These are phyloP conservation scores for Penicillium sp. DNA, from an alignment of 2,329 filamentous ascomycete genomes.

Conservation along the genomic window DNA sequence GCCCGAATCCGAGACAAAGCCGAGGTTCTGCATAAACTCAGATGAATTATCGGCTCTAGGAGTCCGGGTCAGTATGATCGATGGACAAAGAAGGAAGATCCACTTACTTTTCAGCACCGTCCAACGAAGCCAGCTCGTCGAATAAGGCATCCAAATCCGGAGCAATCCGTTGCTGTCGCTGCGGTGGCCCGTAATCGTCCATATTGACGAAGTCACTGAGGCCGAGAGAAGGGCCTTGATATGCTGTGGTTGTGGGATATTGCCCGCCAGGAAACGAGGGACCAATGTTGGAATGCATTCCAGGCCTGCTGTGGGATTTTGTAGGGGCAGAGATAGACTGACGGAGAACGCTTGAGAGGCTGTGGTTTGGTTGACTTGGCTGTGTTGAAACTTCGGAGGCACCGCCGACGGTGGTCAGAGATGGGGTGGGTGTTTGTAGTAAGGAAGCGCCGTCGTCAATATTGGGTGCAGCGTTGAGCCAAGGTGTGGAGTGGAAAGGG, in stretches of 20 bases:
- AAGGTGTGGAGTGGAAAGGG: constrained; percentile 24
- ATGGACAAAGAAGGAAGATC: background rate
- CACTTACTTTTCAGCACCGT: constrained; percentile 47
- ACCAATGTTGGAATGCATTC: constrained; percentile 22
- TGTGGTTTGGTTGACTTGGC: constrained; percentile 16
- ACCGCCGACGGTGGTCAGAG: constrained; percentile 23
- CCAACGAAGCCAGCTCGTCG: constrained; percentile 54
- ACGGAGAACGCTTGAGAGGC: constrained; percentile 10
- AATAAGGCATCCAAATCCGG: constrained; percentile 49
- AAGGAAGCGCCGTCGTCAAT: constrained; percentile 25
- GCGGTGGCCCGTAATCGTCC: constrained; percentile 26
- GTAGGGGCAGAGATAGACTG: constrained; percentile 17
- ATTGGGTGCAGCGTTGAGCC: constrained; percentile 26
- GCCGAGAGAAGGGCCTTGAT: constrained; percentile 26
- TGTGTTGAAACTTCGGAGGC: constrained; percentile 18
- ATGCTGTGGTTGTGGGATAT: constrained; percentile 22
- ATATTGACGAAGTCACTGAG: constrained; percentile 29
- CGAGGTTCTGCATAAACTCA: constrained; percentile 39
- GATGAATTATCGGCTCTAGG: constrained; percentile 32
- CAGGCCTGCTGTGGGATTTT: constrained; percentile 16
- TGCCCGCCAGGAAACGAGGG: constrained; percentile 23
- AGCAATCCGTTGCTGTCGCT: constrained; percentile 29
- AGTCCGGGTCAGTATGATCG: constrained; percentile 9
- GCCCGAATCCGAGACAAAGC: constrained; percentile 34
- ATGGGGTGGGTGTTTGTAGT: constrained; percentile 27